Base-by-base conservation (phyloP, 2,329 filamentous ascomycete genomes). In the Epichloe typhina region DNA sequence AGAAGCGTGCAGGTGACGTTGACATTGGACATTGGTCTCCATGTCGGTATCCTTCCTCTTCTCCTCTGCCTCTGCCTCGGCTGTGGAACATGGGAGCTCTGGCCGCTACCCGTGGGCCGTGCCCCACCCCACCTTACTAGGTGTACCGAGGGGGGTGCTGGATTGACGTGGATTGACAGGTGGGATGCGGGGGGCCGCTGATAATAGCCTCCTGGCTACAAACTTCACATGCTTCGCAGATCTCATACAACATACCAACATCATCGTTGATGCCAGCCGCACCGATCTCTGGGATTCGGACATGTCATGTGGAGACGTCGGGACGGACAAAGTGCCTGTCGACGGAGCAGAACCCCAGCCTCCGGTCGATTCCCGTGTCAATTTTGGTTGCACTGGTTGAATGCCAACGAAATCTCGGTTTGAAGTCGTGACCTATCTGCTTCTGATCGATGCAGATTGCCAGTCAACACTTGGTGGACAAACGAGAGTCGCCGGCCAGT, bases 381-480 rank as follows among this genome's bases (percentile, higher is more conserved):
- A 21, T n/a, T 41, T n/a, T 21, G 15, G 15, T 19, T 41, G 39
- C 23, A 26, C 23, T 56, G 64, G 54, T 75, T 70, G 58, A 72
- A 76, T 0, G 67, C 58, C 53, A 83, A 66, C 23, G 23, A 26
- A 23, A 23, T 23, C 21, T 23, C 21, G 21, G 3, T 23, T 23
- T 23, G 21, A 4, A 23, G 21, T 23, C 21, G 21, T 23, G 21
- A 23, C 21, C 21, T 23, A 23, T 23, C 1, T 5, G 21, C 21
- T 23, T 23, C 21, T 23, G 21, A 23, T 23, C 21, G 21, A 23
- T 23, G 21, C 21, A 23, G 21, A 23, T 23, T 0, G 67, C 58
- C 53, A 83, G 66, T 51, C 80, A 63, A 63, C 83, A 69, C 71
- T 83, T 61, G 65, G 82, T 62, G 23, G 23, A 23, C 23, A 23